These are phyloP conservation scores for Emergomyces pasteurianus DNA, from an alignment of 2,329 filamentous ascomycete species.

Conservation along the genomic window DNA sequence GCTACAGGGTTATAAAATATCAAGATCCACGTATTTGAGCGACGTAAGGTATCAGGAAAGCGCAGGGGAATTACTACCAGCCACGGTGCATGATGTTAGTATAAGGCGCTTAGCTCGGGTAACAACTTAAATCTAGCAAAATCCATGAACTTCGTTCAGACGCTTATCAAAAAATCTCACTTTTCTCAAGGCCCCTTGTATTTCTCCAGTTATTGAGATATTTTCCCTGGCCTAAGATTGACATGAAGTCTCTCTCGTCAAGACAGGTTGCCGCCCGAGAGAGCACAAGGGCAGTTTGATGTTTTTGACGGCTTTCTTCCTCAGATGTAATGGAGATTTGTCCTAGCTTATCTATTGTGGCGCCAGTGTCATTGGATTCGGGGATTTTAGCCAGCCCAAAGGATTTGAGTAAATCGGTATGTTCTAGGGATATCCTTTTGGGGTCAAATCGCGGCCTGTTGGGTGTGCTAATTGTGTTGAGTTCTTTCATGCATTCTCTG, in stretches of 20 bases:
- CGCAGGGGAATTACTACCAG: conserved; percentile 13
- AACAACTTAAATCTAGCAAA: background rate
- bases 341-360: conserved; percentile 7
- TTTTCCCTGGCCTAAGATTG: conserved; percentile 8
- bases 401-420: conserved; percentile 6
- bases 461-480: background rate
- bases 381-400: conserved; percentile 14
- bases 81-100: background rate
- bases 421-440: conserved; percentile 3
- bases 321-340: conserved; percentile 8
- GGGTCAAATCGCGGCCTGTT: conserved; percentile 1
- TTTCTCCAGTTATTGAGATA: conserved; percentile 8
- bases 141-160: background rate
- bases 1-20: conserved; percentile 12
- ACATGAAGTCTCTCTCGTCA: conserved; percentile 11
- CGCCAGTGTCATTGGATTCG: conserved; percentile 7
- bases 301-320: conserved; percentile 6
- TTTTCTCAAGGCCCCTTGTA: conserved; percentile 10
- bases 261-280: conserved; percentile 10
- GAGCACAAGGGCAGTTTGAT: conserved; percentile 13
- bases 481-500: background rate
- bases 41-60: conserved; percentile 8
- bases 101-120: background rate
- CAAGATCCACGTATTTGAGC: conserved; percentile 12
- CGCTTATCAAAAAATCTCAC: conserved; percentile 1